Base-by-base conservation (phyloP, 306 rosid genomes). In the Lagenaria siceraria region DNA sequence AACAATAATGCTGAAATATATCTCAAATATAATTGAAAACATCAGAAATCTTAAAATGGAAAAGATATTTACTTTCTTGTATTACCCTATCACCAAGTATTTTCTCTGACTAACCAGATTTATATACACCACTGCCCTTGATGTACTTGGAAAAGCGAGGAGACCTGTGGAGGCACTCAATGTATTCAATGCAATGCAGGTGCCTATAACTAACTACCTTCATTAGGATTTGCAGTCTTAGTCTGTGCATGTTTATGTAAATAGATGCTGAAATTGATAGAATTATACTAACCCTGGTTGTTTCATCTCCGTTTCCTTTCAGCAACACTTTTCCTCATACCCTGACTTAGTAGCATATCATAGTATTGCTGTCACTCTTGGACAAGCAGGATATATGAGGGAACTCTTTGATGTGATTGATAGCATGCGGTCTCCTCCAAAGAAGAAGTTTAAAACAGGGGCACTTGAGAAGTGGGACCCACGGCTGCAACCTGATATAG, bases 111-210 rank as follows among this genome's bases (percentile, higher is more conserved):
- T 19, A 56, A 60, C 76, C 82, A 95, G 98, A 84, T 88, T 84
- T 79, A 82, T 95, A 80, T 92, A 90, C 77, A 89, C 94, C 10
- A 88, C 97, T 83, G 96, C 97, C 48, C 96, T 95, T 76, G 82
- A 87, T 85, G 97, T 93, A 79, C 95, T 95, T 80, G 93, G 97
- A 81, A 95, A 88, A 87, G 90, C 91, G 25, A 90, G 85, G 85
- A 90, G 97, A 85, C 98, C 98, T 13, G 93, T 89, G 77, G 98
- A 92, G 85, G 98, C 96, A 51, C 89, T 92, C 64, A 92, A 92
- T 82, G 74, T 92, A 40, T 90, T 92, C 84, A 87, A 83, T 76
- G 86, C 89, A 13, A 95, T 95, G 98, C 96, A 73, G 97, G 96
- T 92, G 55, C 36, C 17, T 36, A 70, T 82, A 75, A 31, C 72